Evolutionary conservation across 2,329 filamentous ascomycete species (phyloP), one percentile per base, ranked within the genome.

Genomic region (Fonsecaea erecta): DNA sequence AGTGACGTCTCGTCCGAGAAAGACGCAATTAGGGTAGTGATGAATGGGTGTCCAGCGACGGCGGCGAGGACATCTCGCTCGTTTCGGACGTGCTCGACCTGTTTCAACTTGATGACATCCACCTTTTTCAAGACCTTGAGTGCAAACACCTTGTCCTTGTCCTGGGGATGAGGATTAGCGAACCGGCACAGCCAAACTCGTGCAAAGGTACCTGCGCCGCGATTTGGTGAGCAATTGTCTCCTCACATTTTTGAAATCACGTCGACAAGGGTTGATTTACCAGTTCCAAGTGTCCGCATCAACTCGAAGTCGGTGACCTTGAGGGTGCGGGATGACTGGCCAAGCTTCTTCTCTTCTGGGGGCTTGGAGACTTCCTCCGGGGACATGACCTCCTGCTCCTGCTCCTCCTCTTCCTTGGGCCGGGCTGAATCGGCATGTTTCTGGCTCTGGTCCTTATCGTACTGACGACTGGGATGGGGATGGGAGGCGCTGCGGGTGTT

Each of bases 71-170:
- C 83, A 71, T 85, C 87, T 71, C 86, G 83, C 78, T 89, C 87
- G 76, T 88, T 89, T 69, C 86, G 84, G 54, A 89, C 86, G 77
- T 89, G 87, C 77, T 89, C 87, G 68, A 89, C 86, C 73, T 89
- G 87, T 79, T 89, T 89, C 72, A 89, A 77, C 64, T 86, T 85
- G 72, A 83, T 81, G 60, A 83, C 81, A 71, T 83, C 81, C 37
- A 79, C 80, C 72, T 83, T 83, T 62, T 81, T 80, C 30, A 83
- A 74, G 26, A 82, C 76, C 71, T 83, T 83, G 57, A 83, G 72
- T 34, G 81, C 81, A 73, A 81, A 83, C 2, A 83, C 80, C 68
- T 77, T 77, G 66, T 75, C 73, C 64, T 72, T 69, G 52, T 75
- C 74, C 40, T 77, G 73, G 9, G 62, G 60, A 37, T 73, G 73